phyloP scores from a whole-genome alignment of 1,284 basidiomycete genomes.

The Boletus coffeatus region DNA sequence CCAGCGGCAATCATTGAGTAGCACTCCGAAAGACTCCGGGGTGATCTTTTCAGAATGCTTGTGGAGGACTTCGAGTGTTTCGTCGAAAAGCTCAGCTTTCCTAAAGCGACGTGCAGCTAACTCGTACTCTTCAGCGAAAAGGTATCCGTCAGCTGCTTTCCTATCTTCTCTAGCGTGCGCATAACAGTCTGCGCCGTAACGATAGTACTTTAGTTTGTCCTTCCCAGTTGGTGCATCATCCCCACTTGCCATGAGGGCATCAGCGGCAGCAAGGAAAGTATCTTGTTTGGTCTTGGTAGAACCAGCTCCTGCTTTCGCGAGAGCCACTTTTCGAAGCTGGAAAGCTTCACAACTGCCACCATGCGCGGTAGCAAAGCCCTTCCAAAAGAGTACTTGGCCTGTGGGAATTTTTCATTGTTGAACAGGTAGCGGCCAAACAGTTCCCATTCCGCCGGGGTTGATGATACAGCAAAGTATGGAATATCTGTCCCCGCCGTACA shows the following conservation, averaged over 20 bases:
- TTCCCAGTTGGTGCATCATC: conserved; percentile 22
- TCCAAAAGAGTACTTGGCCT: conserved; percentile 59
- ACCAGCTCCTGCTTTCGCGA: conserved; percentile 22
- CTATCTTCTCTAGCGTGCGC: conserved; percentile 35
- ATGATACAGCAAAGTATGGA: conserved; percentile 45
- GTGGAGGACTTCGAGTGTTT: conserved; percentile 46
- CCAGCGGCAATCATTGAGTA: conserved; percentile 44
- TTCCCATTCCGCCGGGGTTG: conserved; percentile 51
- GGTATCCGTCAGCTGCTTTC: conserved; percentile 44
- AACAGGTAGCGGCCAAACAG: conserved; percentile 48
- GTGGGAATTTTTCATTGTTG: conserved; percentile 46
- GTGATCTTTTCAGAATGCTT: conserved; percentile 31
- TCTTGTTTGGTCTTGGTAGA: conserved; percentile 24
- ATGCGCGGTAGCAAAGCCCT: conserved; percentile 44
- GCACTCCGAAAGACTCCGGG: conserved; percentile 31
- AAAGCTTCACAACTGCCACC: conserved; percentile 44
- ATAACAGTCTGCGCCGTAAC: conserved; percentile 52
- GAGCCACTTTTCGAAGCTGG: conserved; percentile 38
- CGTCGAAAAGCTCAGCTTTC: conserved; percentile 45
- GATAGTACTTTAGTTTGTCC: conserved; percentile 38
- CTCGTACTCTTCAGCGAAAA: conserved; percentile 40
- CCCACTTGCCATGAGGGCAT: conserved; percentile 43
- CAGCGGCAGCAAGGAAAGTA: conserved; percentile 43
- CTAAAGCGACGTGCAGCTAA: conserved; percentile 43
- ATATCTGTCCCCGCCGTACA: conserved; percentile 38